Base-by-base conservation (phyloP, 331 rosid genomes). In the Rosa hybrid region DNA sequence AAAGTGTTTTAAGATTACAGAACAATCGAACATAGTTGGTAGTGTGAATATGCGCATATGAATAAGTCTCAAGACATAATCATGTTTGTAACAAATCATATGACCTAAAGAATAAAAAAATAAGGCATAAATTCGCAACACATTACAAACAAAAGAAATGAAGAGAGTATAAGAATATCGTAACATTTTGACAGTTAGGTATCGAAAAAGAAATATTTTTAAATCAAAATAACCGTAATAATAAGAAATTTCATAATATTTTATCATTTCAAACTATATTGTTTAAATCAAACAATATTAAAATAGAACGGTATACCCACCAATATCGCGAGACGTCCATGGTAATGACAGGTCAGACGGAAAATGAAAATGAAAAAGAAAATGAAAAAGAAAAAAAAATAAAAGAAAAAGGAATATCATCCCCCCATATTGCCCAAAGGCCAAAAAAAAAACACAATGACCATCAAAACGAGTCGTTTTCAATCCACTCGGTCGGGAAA, bases 361-460 rank as follows among this genome's bases (percentile, higher is more conserved):
- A 34, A 34, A 30, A 30, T 30, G 34, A 30, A 30, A 30, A 30
- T 30, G 13, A 25, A 74, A 1, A 23, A 5, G 42, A 34, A 34
- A 30, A 30, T 30, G 34, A 30, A 50, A 68, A 30, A 30, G 48
- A n/a, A 0, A 21, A 12, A 30, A 73, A 2, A 21, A 12, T 5
- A 6, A 84, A 54, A 21, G 65, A 54, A 54, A 6, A 56, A 5
- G 0, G 41, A 38, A 6, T 27, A 39, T 59, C 64, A 83, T 87
- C 90, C 90, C 92, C 92, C 92, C 81, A 75, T 86, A 75, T 86
- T 39, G 12, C 90, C 94, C 83, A 85, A 84, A 90, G 39, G 39
- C 39, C 39, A 34, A 34, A 34, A 34, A 34, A 30, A 30, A 27
- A 27, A 27, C 27, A 34, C 4, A 34, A 85, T 64, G 63, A 83